Conservation (phyloP, 108 stramenopile species). For the Nitzschia putrida region DNA sequence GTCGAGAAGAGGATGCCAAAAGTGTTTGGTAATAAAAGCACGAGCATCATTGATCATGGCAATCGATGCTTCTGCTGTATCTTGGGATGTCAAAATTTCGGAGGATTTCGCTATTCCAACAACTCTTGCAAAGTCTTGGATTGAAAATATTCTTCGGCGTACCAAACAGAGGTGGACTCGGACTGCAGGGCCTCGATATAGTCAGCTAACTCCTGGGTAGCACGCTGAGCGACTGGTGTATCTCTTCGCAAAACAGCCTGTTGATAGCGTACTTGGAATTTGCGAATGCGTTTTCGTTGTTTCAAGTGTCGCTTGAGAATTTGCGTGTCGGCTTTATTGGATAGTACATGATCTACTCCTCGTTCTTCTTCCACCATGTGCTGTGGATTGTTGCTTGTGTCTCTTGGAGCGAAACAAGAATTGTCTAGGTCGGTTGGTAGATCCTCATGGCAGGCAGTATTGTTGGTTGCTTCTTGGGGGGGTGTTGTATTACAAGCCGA, state of each 20-base stretch:
- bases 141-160: slow-evolving; percentile 9
- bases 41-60: background rate
- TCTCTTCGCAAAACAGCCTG: slow-evolving; percentile 65
- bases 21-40: background rate
- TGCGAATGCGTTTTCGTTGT: slow-evolving; percentile 40
- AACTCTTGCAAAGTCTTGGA: background rate
- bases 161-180: slow-evolving; percentile 14
- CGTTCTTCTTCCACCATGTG: slow-evolving; percentile 36
- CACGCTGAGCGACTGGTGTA: slow-evolving; percentile 39
- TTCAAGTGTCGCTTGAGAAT: slow-evolving; percentile 51
- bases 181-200: background rate
- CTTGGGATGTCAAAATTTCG: background rate
- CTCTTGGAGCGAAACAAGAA: background rate
- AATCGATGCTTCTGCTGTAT: background rate
- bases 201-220: slow-evolving; percentile 37
- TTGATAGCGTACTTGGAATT: slow-evolving; percentile 51
- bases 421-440: background rate
- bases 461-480: too few relatives aligned
- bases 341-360: too few relatives aligned
- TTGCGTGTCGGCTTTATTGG: slow-evolving; percentile 40
- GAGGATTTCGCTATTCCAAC: background rate
- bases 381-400: slow-evolving; percentile 1
- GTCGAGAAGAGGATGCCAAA: background rate
- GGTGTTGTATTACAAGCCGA: too few relatives aligned
- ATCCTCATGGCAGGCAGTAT: too few relatives aligned